Evolutionary conservation across 2,329 filamentous ascomycete genomes (phyloP).

Genomic region (Alternaria arbusti): DNA sequence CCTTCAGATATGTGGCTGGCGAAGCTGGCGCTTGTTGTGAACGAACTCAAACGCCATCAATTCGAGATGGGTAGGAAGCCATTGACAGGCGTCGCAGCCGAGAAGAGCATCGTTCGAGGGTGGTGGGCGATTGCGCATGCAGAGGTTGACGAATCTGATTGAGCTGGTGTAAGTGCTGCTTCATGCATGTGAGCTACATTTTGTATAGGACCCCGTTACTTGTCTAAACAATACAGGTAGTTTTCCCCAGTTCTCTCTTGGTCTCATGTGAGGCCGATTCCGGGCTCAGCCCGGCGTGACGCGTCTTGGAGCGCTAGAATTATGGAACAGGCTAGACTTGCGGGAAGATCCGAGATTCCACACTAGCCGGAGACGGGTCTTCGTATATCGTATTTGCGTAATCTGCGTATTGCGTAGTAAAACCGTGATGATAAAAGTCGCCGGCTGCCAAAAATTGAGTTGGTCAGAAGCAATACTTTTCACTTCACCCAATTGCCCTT

Average conservation of each 20-base stretch:
- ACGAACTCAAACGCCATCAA: conserved; percentile 3
- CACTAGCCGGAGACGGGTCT: background rate
- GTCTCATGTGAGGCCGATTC: background rate
- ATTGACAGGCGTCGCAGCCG: background rate
- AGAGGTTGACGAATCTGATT: background rate
- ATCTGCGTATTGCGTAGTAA: background rate
- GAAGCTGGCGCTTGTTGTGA: background rate
- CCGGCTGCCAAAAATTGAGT: background rate
- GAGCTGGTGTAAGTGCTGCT: background rate
- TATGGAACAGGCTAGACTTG: background rate
- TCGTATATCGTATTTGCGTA: conserved; percentile 4
- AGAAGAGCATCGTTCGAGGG: conserved; percentile 5
- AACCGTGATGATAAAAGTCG: background rate
- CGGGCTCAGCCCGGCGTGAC: background rate
- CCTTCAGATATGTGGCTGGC: background rate
- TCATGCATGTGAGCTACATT: background rate
- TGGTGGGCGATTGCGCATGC: conserved; percentile 1
- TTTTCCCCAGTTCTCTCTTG: background rate
- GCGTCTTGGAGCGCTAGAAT: background rate
- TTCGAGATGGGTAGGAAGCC: conserved; percentile 8
- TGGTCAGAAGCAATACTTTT: background rate
- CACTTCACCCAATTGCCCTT: background rate
- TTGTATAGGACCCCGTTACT: background rate
- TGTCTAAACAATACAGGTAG: background rate
- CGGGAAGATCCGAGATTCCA: background rate